These are phyloP conservation scores for Cystobasidium pallidum DNA, from an alignment of 1,284 basidiomycete species.

Conservation along the genomic window DNA sequence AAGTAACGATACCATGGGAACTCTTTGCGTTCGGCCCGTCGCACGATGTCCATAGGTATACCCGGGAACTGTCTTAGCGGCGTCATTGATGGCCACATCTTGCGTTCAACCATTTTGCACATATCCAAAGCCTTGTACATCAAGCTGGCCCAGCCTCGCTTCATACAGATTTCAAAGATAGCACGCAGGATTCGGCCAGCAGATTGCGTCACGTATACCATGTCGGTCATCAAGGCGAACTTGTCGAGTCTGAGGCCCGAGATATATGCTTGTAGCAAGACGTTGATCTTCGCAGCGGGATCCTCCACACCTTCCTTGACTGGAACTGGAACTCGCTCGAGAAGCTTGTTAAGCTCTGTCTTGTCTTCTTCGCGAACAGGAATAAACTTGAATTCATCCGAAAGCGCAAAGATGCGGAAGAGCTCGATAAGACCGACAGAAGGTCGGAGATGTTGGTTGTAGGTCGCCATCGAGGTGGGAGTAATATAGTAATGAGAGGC, in stretches of 20 bases:
- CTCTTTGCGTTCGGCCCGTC: conserved; percentile 95
- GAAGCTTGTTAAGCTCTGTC: conserved; percentile 51
- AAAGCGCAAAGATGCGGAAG: conserved; percentile 93
- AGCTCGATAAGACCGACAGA: conserved; percentile 87
- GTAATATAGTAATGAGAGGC: conserved; percentile 97
- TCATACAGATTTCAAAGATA: conserved; percentile 97
- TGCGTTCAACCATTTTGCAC: conserved; percentile 83
- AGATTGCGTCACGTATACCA: conserved; percentile 70
- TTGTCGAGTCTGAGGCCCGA: conserved; percentile 92
- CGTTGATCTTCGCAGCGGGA: conserved; percentile 95
- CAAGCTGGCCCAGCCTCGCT: conserved; percentile 95
- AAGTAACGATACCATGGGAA: conserved; percentile 98
- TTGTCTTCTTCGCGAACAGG: conserved; percentile 67
- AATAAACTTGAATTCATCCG: conserved; percentile 94
- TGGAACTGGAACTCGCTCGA: conserved; percentile 95
- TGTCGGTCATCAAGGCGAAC: conserved; percentile 95
- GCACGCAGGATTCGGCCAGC: conserved; percentile 80
- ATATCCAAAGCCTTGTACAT: conserved; percentile 88
- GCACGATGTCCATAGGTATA: conserved; percentile 81
- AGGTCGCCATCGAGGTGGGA: conserved; percentile 92
- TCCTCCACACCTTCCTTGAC: conserved; percentile 97
- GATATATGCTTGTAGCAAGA: conserved; percentile 91
- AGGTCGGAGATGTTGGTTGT: conserved; percentile 85
- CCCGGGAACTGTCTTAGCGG: conserved; percentile 93
- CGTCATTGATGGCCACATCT: conserved; percentile 95